Conservation (phyloP, 1,284 basidiomycete genomes). For the Austropuccinia psidii region DNA sequence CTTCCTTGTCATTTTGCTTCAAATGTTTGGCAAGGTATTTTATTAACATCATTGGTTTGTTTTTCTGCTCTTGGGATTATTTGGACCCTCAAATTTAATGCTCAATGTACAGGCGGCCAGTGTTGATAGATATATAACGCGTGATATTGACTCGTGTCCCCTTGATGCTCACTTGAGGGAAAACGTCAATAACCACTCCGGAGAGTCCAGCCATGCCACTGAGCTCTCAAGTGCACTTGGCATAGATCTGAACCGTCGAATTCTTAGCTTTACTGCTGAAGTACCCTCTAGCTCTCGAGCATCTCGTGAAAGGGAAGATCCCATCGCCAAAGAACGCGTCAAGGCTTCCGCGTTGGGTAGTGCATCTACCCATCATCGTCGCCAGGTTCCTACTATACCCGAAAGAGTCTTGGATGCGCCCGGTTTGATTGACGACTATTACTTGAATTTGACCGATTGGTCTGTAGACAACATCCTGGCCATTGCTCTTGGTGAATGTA, state of each 20-base stretch:
- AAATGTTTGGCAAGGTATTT: not conserved
- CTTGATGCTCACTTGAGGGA: constrained; percentile 14
- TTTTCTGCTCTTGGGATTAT: not conserved
- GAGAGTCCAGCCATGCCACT: constrained; percentile 40
- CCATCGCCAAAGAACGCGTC: constrained; percentile 44
- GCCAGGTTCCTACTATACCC: constrained; percentile 72
- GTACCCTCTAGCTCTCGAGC: constrained; percentile 43
- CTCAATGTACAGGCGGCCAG: constrained; percentile 4
- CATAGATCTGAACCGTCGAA: constrained; percentile 48
- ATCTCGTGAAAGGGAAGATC: constrained; percentile 44
- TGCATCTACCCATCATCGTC: constrained; percentile 58
- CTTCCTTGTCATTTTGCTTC: not conserved
- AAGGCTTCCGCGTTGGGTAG: constrained; percentile 41
- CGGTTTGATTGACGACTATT: constrained; percentile 91
- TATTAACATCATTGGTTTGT: not conserved
- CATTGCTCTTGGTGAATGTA: constrained; percentile 71
- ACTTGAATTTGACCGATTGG: constrained; percentile 91
- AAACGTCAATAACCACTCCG: not conserved
- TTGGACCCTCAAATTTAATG: not conserved
- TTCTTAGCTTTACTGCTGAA: constrained; percentile 50
- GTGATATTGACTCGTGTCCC: constrained; percentile 20
- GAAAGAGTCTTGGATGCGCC: constrained; percentile 92
- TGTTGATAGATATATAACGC: constrained; percentile 34
- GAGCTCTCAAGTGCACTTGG: constrained; percentile 43
- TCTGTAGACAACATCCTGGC: constrained; percentile 74